Evolutionary conservation across 164 flowering plant species (phyloP).

Genomic region (Annona cherimola): DNA sequence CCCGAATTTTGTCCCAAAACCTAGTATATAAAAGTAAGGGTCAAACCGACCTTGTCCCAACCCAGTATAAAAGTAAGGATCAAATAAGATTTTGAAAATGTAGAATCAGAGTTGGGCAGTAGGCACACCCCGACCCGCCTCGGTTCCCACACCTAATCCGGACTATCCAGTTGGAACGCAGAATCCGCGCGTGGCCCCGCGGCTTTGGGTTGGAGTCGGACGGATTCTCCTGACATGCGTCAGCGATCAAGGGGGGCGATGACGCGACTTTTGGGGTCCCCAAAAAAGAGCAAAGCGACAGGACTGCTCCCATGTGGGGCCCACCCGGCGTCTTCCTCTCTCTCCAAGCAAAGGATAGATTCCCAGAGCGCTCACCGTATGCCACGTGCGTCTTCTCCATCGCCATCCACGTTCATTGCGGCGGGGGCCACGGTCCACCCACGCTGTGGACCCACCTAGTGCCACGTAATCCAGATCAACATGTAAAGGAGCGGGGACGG

Average conservation of each 20-base stretch:
- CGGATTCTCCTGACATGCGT: slow-evolving; percentile 10
- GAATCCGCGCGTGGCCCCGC: background rate
- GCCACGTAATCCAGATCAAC: background rate
- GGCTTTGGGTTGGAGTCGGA: background rate
- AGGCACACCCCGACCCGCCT: too few species aligned
- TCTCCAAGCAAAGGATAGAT: slow-evolving; percentile 27
- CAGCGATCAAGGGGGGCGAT: slow-evolving; percentile 35
- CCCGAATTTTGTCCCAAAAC: too few species aligned
- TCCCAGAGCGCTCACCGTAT: slow-evolving; percentile 5
- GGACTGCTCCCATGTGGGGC: slow-evolving; percentile 40
- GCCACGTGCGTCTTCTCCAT: background rate
- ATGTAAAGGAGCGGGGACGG: background rate
- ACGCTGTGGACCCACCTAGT: background rate
- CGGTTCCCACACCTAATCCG: too few species aligned
- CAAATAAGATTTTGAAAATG: too few species aligned
- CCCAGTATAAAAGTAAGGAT: too few species aligned
- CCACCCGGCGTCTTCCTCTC: slow-evolving; percentile 12
- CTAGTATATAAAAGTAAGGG: too few species aligned
- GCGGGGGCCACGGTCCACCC: background rate
- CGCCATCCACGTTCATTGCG: background rate
- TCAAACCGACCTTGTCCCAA: too few species aligned
- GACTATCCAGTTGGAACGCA: too few species aligned
- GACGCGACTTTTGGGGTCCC: slow-evolving; percentile 38
- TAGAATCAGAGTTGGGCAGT: too few species aligned
- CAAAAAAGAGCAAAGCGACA: slow-evolving; percentile 57